Base-by-base conservation (phyloP, 176 grass and related monocot species). In the Aegilops longissima region DNA sequence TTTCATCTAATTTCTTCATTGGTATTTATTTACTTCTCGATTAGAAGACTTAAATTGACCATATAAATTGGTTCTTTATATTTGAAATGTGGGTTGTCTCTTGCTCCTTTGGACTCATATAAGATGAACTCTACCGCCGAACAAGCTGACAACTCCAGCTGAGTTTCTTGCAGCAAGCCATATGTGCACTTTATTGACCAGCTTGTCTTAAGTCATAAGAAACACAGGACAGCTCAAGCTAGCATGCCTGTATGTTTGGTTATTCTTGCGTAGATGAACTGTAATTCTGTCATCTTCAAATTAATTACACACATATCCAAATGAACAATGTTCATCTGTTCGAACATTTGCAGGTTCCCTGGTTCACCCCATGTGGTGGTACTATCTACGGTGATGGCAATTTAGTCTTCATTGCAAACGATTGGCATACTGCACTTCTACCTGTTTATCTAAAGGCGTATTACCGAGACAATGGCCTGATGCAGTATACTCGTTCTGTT, bases 341-440 rank as follows among this genome's bases (percentile, higher is more conserved):
- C 13, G 54, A 80, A 67, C 13, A 68, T 77, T 83, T 31, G 30
- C 88, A 98, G 96, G 93, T 93, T 80, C 93, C 97, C 70, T 98
- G 90, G 97, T 82, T 94, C 24, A 94, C 90, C 81, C 87, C 93
- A 72, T 98, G 97, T 56, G 90, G 94, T 33, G 97, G 92, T 64
- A 33, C 87, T 3, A 78, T 91, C 84, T 98, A 98, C 49, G 97
- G 97, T 66, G 97, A 98, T 78, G 97, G 96, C 21, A 98, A 98
- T 83, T 89, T 96, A 82, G 94, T 82, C 66, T 98, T 96, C 76
- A 91, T 98, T 88, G 93, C 97, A 42, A 98, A 98, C 86, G 97
- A 98, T 82, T 98, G 97, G 97, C 97, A 98, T 88, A 96, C 94
- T 12, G 97, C 97, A 83, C 86, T 98, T 33, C 69, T 98, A 17